phyloP scores from a whole-genome alignment of 2,329 filamentous ascomycete species.

The Trichoderma endophyticum region DNA sequence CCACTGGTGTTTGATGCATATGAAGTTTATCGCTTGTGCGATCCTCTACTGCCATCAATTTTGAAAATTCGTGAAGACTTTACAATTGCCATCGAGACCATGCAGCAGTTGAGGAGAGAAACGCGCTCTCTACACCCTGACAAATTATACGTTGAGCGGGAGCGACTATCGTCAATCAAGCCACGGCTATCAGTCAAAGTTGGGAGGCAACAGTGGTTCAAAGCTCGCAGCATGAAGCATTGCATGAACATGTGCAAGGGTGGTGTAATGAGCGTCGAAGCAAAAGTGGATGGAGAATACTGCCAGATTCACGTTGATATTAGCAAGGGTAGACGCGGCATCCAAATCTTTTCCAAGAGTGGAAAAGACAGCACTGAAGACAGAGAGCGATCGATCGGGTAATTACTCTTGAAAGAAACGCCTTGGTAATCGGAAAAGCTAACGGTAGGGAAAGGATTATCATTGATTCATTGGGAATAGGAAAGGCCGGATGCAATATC shows the following conservation, averaged over 20 bases:
- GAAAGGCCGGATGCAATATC: conserved; percentile 55
- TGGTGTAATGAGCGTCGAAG: conserved; percentile 67
- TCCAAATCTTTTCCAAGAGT: conserved; percentile 89
- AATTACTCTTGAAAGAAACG: conserved; percentile 21
- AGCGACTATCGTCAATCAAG: conserved; percentile 38
- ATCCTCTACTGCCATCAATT: conserved; percentile 67
- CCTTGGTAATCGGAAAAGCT: not conserved
- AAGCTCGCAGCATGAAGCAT: conserved; percentile 69
- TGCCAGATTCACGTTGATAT: conserved; percentile 83
- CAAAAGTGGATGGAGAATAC: conserved; percentile 86
- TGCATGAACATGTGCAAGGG: conserved; percentile 63
- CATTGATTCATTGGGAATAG: conserved; percentile 61
- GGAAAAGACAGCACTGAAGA: conserved; percentile 84
- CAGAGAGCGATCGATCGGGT: conserved; percentile 57
- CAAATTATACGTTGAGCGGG: conserved; percentile 17
- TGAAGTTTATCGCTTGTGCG: conserved; percentile 57
- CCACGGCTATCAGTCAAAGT: conserved; percentile 61
- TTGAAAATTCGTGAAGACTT: conserved; percentile 70
- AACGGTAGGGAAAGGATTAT: conserved; percentile 47
- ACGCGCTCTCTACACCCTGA: conserved; percentile 20
- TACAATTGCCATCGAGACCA: conserved; percentile 52
- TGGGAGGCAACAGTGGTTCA: conserved; percentile 61
- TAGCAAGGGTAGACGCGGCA: conserved; percentile 47
- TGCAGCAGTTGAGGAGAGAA: conserved; percentile 38
- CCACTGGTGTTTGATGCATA: conserved; percentile 60